Evolutionary conservation across 2,329 filamentous ascomycete species (phyloP), one percentile per base, ranked within the genome.

Genomic region (Scolecobasidium constrictum): DNA sequence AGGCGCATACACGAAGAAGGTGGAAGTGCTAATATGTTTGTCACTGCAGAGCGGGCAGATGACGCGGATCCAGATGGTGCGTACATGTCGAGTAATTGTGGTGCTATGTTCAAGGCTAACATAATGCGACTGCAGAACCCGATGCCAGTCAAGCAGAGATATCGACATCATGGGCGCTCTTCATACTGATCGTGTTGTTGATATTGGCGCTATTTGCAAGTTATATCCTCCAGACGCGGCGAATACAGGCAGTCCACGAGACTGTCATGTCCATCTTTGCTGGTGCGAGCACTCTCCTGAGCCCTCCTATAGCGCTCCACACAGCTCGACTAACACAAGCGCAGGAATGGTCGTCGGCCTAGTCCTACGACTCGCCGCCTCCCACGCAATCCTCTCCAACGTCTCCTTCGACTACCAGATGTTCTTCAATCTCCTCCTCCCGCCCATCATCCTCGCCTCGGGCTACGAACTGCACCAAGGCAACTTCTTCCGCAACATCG

Each of bases 341-440:
- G 44, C 49, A 93, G 90, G 90, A 55, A 96, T 96, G 92, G 82
- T 87, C 46, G 86, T 98, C 47, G 92, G 92, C 4, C 70, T 98
- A 53, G 75, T 94, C 46, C 78, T 98, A 46, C 78, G 92, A 56
- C 68, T 95, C 49, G 85, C 79, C 35, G 81, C 83, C 41, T 81
- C 83, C 50, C 81, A 86, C 48, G 86, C 83, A 49, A 87, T 98
- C 54, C 82, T 88, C 61, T 84, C 85, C 58, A 80, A 86, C 50
- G 87, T 98, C 57, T 94, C 83, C 63, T 98, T 98, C 71, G 84
- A 96, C 68, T 95, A 95, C 61, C 88, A 96, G 59, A 94, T 96
- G 71, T 98, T 98, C 72, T 98, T 98, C 73, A 98, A 98, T 63
- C 77, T 98, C 36, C 77, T 98, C 11, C 83, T 98, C n/a, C 92